A percentile compares a stretch with the other conserved stretches of the same genome.
These are phyloP conservation scores for Ceratocystis cacaofunesta DNA, from an alignment of 2,329 filamentous ascomycete genomes.

Conservation along the genomic window DNA sequence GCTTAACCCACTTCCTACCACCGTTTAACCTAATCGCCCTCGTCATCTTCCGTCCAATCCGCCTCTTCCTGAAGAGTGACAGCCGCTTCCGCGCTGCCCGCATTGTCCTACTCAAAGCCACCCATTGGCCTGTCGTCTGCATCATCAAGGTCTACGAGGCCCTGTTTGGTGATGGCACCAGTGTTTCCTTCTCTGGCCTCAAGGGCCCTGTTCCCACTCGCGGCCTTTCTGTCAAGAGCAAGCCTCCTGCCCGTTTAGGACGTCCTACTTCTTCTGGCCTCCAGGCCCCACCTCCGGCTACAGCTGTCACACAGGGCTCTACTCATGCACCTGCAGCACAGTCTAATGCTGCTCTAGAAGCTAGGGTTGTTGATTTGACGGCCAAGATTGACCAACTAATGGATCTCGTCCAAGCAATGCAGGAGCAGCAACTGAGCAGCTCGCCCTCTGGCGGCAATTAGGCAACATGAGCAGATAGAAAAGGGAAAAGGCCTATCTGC, in stretches of 20 bases:
- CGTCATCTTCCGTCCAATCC: slow-evolving; percentile 54
- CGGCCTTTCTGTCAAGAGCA: slow-evolving; percentile 9
- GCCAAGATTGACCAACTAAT: slow-evolving; percentile 46
- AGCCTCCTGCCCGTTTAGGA: not conserved
- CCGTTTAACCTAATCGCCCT: slow-evolving; percentile 63
- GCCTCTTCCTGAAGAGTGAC: slow-evolving; percentile 51
- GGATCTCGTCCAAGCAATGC: slow-evolving; percentile 35
- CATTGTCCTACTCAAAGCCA: slow-evolving; percentile 47
- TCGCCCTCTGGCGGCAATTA: not conserved
- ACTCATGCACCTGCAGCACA: slow-evolving; percentile 17
- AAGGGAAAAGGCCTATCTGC: not conserved
- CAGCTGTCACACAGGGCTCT: slow-evolving; percentile 19
- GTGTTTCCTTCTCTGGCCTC: slow-evolving; percentile 35
- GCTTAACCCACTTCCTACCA: slow-evolving; percentile 55
- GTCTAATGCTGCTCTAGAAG: slow-evolving; percentile 30
- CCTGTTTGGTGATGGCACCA: slow-evolving; percentile 27
- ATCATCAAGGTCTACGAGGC: slow-evolving; percentile 54
- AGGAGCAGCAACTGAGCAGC: slow-evolving; percentile 25
- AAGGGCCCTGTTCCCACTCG: slow-evolving; percentile 25
- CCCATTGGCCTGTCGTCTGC: slow-evolving; percentile 53
- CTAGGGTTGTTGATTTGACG: slow-evolving; percentile 39
- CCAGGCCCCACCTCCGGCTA: not conserved
- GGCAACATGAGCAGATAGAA: not conserved
- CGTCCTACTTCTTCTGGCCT: slow-evolving; percentile 2
- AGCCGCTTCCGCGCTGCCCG: slow-evolving; percentile 45